A percentile compares a stretch with the other conserved stretches of the same genome.
Conservation (phyloP, 2,329 filamentous ascomycete species). For the Sporothrix sp. region DNA sequence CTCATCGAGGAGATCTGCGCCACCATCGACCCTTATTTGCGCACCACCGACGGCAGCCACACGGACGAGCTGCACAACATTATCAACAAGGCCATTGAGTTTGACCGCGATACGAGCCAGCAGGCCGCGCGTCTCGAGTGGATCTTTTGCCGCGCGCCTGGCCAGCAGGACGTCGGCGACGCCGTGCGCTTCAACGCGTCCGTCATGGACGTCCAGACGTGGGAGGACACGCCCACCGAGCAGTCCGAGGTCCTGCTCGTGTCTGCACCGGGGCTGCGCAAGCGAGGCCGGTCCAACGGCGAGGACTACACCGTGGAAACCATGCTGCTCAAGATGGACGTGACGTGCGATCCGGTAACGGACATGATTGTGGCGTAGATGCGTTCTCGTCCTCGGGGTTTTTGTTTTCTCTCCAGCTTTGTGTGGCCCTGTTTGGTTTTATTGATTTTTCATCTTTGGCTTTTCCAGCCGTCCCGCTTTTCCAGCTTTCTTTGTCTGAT, state of each 20-base stretch:
- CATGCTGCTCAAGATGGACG: conserved; percentile 13
- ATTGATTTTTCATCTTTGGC: no score
- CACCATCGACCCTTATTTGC: conserved; percentile 3
- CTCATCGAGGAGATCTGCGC: conserved; percentile 8
- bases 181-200: not conserved
- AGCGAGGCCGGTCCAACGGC: conserved; percentile 12
- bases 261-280: conserved; percentile 5
- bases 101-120: conserved; percentile 12
- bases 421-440: no score
- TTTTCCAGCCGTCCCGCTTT: no score
- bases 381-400: no score
- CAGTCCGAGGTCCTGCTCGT: conserved; percentile 6
- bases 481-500: no score
- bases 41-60: conserved; percentile 6
- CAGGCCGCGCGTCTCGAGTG: conserved; percentile 10
- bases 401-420: no score
- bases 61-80: conserved; percentile 5
- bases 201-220: conserved; percentile 5
- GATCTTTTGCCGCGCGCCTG: conserved; percentile 4
- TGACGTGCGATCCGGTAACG: conserved; percentile 9
- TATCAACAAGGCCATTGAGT: conserved; percentile 12
- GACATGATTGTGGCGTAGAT: conserved; percentile 4
- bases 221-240: not conserved
- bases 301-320: conserved; percentile 11
- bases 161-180: not conserved